phyloP scores from a whole-genome alignment of 768 basidiomycete species.

The Lactarius sanguifluus region DNA sequence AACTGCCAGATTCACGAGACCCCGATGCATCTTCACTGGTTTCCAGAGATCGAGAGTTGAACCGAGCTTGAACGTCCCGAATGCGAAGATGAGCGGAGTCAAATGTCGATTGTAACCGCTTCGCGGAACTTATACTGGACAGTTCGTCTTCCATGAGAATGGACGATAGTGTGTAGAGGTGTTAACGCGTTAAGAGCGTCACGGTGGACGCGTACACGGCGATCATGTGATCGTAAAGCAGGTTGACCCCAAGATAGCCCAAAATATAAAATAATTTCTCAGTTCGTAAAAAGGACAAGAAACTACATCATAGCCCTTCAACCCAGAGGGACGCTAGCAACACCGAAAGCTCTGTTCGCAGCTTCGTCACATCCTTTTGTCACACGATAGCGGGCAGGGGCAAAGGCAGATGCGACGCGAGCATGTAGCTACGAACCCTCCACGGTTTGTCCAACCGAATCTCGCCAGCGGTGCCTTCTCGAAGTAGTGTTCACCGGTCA shows the following conservation, averaged over 20 bases:
- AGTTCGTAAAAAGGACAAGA: neutral
- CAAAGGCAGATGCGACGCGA: neutral
- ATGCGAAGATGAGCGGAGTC: conserved; percentile 26
- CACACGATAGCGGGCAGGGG: neutral
- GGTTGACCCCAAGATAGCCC: neutral
- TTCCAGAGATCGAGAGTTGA: conserved; percentile 24
- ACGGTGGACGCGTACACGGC: neutral
- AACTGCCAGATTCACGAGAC: conserved; percentile 13
- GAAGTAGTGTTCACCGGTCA: conserved; percentile 36
- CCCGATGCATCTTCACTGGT: conserved; percentile 16
- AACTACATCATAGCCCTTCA: neutral
- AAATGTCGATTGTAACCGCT: conserved; percentile 22
- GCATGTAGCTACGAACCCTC: conserved; percentile 9
- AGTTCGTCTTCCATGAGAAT: conserved; percentile 1
- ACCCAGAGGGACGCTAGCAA: neutral
- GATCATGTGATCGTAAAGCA: conserved; percentile 19
- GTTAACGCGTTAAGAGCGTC: neutral
- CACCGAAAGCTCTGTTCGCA: neutral
- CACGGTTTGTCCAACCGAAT: neutral
- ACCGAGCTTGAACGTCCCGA: conserved; percentile 27
- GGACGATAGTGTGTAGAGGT: neutral
- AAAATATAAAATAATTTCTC: neutral
- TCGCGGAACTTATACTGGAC: conserved; percentile 19
- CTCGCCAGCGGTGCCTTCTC: conserved; percentile 34
- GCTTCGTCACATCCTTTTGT: neutral